These are phyloP conservation scores for Penicillium argentinense DNA, from an alignment of 495 filamentous ascomycete species.

Conservation along the genomic window DNA sequence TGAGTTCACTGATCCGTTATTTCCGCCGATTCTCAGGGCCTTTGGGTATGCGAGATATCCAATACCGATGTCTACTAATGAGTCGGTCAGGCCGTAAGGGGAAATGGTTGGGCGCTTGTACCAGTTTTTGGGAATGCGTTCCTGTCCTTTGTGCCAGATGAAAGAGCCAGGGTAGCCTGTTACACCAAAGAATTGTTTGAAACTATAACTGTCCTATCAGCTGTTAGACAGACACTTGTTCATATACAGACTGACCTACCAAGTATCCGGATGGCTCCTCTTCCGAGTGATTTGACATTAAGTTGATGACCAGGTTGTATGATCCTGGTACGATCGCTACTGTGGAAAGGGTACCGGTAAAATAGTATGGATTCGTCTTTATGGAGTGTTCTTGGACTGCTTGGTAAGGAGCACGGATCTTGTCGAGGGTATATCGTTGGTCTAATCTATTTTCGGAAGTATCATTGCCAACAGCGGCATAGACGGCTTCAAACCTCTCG, in stretches of 20 bases:
- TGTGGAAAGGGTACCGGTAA: conserved; percentile 40
- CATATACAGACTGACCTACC: neutral
- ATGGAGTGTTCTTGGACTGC: conserved; percentile 31
- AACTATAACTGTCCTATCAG: conserved; percentile 6
- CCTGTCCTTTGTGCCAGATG: conserved; percentile 33
- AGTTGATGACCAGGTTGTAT: conserved; percentile 30
- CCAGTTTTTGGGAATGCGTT: conserved; percentile 54
- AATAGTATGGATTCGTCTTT: conserved; percentile 45
- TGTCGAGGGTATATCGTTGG: conserved; percentile 9
- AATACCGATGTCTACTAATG: conserved; percentile 31
- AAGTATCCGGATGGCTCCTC: conserved; percentile 9
- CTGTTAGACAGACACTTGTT: conserved; percentile 1
- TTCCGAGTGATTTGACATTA: conserved; percentile 11
- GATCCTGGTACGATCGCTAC: conserved; percentile 37
- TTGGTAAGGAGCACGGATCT: conserved; percentile 27
- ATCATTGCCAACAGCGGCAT: conserved; percentile 9
- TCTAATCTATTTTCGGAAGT: conserved; percentile 7
- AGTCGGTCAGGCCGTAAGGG: conserved; percentile 15
- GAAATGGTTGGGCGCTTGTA: conserved; percentile 40
- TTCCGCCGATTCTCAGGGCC: conserved; percentile 47
- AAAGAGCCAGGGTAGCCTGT: conserved; percentile 5
- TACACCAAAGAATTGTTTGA: conserved; percentile 9
- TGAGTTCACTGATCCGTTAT: conserved; percentile 51
- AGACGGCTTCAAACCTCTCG: conserved; percentile 8
- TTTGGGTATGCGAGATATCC: conserved; percentile 28